Percentiles rank a stretch among this genome's conserved stretches.
Conservation (phyloP, 257 asterid species). For the Ilex asprella region DNA sequence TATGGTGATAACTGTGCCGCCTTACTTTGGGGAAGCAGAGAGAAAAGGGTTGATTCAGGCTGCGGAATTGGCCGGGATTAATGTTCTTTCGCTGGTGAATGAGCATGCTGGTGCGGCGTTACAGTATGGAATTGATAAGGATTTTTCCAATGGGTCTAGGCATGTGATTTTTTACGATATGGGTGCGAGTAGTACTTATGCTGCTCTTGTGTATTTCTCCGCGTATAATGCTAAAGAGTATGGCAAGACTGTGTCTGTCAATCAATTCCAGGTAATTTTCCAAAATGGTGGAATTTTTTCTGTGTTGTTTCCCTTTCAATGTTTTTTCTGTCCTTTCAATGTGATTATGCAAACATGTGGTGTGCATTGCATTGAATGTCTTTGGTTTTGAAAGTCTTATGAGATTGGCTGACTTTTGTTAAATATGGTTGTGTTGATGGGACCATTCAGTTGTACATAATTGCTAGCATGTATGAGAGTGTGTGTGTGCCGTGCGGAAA, state of each 20-base stretch:
- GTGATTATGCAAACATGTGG: too few relatives aligned
- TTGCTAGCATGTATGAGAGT: too few relatives aligned
- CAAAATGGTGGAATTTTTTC: too few relatives aligned
- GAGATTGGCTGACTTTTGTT: too few relatives aligned
- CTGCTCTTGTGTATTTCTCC: conserved; percentile 88
- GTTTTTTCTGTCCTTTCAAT: not conserved
- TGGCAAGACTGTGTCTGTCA: conserved; percentile 72
- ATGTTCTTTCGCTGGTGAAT: conserved; percentile 81
- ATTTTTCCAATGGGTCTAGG: conserved; percentile 78
- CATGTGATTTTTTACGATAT: conserved; percentile 86
- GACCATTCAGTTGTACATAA: too few relatives aligned
- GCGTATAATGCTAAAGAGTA: conserved; percentile 75
- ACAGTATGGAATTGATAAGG: conserved; percentile 98
- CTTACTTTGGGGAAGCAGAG: conserved; percentile 80
- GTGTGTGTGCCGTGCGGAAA: too few relatives aligned
- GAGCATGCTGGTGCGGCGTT: conserved; percentile 97
- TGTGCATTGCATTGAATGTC: too few relatives aligned
- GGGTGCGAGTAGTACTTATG: conserved; percentile 95
- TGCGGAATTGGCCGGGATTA: conserved; percentile 91
- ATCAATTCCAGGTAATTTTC: conserved; percentile 80
- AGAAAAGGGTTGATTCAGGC: conserved; percentile 67
- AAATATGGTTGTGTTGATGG: too few relatives aligned
- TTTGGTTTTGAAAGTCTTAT: too few relatives aligned
- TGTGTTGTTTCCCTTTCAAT: not conserved
- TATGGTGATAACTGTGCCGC: conserved; percentile 88